These are phyloP conservation scores for Anaeromyces robustus DNA, from an alignment of 192 early-diverging fungal genomes.

Conservation along the genomic window DNA sequence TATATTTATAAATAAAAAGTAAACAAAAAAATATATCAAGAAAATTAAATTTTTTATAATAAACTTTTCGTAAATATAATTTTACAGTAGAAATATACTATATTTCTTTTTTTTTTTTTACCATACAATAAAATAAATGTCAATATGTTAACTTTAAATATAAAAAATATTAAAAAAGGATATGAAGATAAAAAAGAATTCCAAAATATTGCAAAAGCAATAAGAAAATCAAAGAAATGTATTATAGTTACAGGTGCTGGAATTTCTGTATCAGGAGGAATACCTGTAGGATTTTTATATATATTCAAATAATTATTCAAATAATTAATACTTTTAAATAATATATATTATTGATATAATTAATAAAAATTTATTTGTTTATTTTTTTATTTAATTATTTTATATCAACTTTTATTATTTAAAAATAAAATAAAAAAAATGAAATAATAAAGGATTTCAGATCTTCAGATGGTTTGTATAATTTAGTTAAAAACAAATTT, in stretches of 20 bases:
- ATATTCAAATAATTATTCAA: neutral
- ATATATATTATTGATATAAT: no score
- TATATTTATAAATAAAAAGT: no score
- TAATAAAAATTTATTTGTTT: no score
- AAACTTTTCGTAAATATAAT: no score
- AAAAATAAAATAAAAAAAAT: neutral
- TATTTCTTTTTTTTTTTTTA: no score
- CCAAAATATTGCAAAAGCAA: neutral
- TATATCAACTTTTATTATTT: no score
- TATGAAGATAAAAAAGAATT: neutral
- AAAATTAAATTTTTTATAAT: no score
- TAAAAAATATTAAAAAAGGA: neutral
- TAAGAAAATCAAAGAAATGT: neutral
- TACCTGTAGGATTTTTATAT: constrained; percentile 43
- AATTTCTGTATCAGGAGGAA: constrained; percentile 74
- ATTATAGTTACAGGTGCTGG: constrained; percentile 77
- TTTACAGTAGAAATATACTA: no score
- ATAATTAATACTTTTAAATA: neutral
- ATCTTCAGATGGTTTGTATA: constrained; percentile 69
- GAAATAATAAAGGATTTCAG: constrained; percentile 56
- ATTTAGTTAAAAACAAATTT: constrained; percentile 59
- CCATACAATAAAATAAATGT: neutral
- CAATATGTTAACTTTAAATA: neutral
- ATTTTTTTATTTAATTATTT: no score
- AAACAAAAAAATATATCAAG: no score